These are phyloP conservation scores for Starmera quercuum DNA, from an alignment of 805 yeast species.

Conservation along the genomic window DNA sequence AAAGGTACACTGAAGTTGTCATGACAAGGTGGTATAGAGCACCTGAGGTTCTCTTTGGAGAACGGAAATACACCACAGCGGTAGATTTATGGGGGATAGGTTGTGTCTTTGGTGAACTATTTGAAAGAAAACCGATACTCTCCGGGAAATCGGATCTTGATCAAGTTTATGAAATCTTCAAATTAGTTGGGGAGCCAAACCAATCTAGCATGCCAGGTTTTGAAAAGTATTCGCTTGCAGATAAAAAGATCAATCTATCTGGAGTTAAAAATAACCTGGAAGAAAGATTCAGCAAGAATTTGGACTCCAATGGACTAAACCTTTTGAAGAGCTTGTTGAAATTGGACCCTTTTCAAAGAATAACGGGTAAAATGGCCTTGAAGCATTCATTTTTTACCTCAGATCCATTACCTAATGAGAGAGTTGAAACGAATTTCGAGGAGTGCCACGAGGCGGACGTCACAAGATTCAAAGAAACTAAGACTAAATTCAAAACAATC, in stretches of 20 bases:
- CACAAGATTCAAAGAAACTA: constrained; percentile 38
- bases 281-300: constrained; percentile 34
- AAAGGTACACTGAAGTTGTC: constrained; percentile 57
- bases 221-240: constrained; percentile 44
- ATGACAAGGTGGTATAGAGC: constrained; percentile 98
- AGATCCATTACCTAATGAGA: constrained; percentile 62
- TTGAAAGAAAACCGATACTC: constrained; percentile 71
- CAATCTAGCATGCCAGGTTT: constrained; percentile 55
- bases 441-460: constrained; percentile 89
- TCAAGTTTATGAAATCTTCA: constrained; percentile 78
- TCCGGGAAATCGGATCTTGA: constrained; percentile 83
- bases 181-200: constrained; percentile 74
- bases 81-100: constrained; percentile 98
- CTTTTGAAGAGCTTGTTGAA: constrained; percentile 55
- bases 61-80: constrained; percentile 81
- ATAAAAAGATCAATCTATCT: constrained; percentile 33
- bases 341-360: constrained; percentile 64
- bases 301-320: constrained; percentile 37
- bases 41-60: constrained; percentile 86
- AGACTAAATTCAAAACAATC: neutral
- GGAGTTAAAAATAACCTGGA: constrained; percentile 35
- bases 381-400: constrained; percentile 59
- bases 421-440: constrained; percentile 43
- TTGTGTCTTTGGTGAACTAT: constrained; percentile 90
- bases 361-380: constrained; percentile 75